phyloP scores from a whole-genome alignment of 2,329 filamentous ascomycete genomes.

The Alternaria solani region DNA sequence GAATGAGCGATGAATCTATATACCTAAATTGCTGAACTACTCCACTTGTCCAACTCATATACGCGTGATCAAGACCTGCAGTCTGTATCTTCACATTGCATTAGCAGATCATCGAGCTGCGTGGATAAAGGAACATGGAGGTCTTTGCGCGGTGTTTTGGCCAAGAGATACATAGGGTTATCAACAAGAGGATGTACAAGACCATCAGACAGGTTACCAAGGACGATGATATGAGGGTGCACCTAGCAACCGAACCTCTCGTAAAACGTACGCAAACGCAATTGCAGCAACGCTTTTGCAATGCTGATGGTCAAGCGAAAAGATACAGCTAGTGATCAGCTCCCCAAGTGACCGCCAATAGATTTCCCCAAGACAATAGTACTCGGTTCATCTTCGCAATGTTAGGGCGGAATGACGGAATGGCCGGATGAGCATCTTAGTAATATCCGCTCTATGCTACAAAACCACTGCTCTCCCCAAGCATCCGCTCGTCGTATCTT shows the following conservation, averaged over 20 bases:
- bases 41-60: no score
- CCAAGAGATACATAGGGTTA: no score
- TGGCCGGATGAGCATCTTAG: background rate
- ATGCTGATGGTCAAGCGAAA: background rate
- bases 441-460: background rate
- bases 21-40: background rate
- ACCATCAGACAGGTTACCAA: no score
- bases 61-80: background rate
- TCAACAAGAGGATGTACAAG: no score
- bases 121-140: no score
- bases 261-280: background rate
- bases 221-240: no score
- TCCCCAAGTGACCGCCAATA: background rate
- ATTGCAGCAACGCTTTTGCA: background rate
- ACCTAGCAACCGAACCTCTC: no score
- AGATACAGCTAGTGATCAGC: background rate
- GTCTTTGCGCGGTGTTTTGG: no score
- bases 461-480: background rate
- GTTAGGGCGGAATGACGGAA: background rate
- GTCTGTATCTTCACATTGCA: no score
- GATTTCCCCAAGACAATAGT: background rate
- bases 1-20: conserved; percentile 6
- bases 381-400: background rate
- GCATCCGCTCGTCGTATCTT: background rate
- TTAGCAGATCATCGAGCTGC: no score